These are phyloP conservation scores for Oemleria cerasiformis DNA, from an alignment of 306 rosid species.

Conservation along the genomic window DNA sequence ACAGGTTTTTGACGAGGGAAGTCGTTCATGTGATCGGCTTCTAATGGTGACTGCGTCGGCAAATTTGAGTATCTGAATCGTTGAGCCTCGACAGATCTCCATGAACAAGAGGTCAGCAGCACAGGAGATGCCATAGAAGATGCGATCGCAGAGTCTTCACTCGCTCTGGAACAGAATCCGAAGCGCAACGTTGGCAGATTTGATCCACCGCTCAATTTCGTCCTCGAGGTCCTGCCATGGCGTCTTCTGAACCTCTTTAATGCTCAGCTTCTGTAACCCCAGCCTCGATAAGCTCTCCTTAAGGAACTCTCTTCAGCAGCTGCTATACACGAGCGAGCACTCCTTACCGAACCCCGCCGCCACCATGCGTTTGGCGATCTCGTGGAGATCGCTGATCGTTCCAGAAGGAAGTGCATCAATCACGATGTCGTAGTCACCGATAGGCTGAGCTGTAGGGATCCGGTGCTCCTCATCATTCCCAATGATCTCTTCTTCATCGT, in stretches of 20 bases:
- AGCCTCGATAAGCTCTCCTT: constrained; percentile 84
- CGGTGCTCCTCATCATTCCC: constrained; percentile 33
- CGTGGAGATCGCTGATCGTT: constrained; percentile 77
- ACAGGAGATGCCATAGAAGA: constrained; percentile 76
- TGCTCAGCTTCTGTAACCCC: constrained; percentile 86
- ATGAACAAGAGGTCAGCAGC: constrained; percentile 75
- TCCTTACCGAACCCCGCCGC: constrained; percentile 87
- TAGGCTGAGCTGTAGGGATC: constrained; percentile 77
- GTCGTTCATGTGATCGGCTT: constrained; percentile 77
- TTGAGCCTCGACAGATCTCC: constrained; percentile 86
- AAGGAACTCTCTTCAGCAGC: constrained; percentile 77
- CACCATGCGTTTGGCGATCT: constrained; percentile 91
- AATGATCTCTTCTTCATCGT: constrained; percentile 27
- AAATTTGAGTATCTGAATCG: constrained; percentile 74
- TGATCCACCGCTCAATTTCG: constrained; percentile 86
- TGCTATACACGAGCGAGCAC: constrained; percentile 80
- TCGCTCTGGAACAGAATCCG: constrained; percentile 82
- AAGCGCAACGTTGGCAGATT: constrained; percentile 64
- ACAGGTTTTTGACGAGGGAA: constrained; percentile 56
- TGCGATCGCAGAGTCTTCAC: constrained; percentile 69
- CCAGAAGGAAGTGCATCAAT: constrained; percentile 85
- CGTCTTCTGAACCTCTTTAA: constrained; percentile 82
- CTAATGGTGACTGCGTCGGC: constrained; percentile 85
- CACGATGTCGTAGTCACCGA: constrained; percentile 64
- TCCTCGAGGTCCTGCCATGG: constrained; percentile 84